Percentiles rank a stretch among this genome's conserved stretches.
Evolutionary conservation across 139 green algal genomes (phyloP).

Genomic region (Ulvella scutata): DNA sequence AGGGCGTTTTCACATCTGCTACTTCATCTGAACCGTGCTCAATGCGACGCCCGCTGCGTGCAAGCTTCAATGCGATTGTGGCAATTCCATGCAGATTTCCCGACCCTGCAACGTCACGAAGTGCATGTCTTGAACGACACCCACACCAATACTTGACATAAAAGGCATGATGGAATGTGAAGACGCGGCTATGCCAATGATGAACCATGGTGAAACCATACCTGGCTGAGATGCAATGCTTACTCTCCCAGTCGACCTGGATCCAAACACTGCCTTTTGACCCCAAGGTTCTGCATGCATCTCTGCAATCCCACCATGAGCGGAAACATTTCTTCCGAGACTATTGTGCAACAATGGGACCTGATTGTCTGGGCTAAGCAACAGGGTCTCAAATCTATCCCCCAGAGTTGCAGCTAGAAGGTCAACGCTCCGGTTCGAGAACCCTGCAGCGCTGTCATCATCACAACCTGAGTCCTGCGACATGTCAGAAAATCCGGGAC

Average conservation of each 20-base stretch:
- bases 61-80: background rate
- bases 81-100: background rate
- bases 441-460: background rate
- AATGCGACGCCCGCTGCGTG: background rate
- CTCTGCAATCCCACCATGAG: background rate
- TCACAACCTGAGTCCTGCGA: background rate
- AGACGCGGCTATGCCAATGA: background rate
- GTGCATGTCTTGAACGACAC: background rate
- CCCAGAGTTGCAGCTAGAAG: background rate
- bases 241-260: background rate
- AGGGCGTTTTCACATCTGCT: background rate
- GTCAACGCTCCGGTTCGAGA: background rate
- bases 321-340: background rate
- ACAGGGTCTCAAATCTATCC: background rate
- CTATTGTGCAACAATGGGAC: background rate
- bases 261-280: background rate
- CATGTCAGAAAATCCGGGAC: too few species aligned
- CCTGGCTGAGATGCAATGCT: background rate
- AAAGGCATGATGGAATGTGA: background rate
- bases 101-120: background rate
- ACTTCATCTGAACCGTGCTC: background rate
- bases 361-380: constrained; percentile 1
- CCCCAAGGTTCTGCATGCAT: background rate
- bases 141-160: background rate
- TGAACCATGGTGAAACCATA: background rate